phyloP scores from a whole-genome alignment of 2,329 filamentous ascomycete genomes.

The Talaromyces atroroseus region DNA sequence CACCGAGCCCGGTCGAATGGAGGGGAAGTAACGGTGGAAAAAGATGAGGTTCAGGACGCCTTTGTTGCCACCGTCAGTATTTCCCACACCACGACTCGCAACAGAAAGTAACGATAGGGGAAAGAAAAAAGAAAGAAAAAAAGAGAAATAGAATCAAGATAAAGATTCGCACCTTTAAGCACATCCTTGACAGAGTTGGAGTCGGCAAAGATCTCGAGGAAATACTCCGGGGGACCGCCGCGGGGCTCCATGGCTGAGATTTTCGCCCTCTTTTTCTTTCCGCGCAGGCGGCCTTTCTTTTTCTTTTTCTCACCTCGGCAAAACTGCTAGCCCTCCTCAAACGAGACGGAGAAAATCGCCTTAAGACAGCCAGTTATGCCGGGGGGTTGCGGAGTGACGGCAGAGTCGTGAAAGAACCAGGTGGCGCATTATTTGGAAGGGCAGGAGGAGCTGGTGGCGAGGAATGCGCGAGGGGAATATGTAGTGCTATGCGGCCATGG shows the following conservation, averaged over 20 bases:
- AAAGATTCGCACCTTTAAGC: slow-evolving; percentile 65
- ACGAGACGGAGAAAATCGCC: slow-evolving; percentile 12
- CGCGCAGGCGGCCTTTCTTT: background rate
- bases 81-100: background rate
- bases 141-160: background rate
- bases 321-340: slow-evolving; percentile 4
- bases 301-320: background rate
- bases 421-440: slow-evolving; percentile 2
- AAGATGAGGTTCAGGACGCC: slow-evolving; percentile 95
- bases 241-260: slow-evolving; percentile 54
- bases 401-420: slow-evolving; percentile 3
- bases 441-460: background rate
- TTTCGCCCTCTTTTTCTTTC: background rate
- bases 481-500: background rate
- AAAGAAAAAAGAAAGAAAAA: background rate
- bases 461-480: background rate
- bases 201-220: slow-evolving; percentile 89
- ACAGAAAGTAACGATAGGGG: background rate
- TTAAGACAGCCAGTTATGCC: slow-evolving; percentile 18
- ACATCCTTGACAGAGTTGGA: slow-evolving; percentile 85
- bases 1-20: slow-evolving; percentile 72
- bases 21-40: slow-evolving; percentile 96
- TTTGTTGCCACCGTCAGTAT: slow-evolving; percentile 32
- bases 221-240: slow-evolving; percentile 73
- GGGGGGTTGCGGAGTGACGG: slow-evolving; percentile 8